phyloP scores from a whole-genome alignment of 2,329 filamentous ascomycete genomes.

The Bipolaris oryzae region DNA sequence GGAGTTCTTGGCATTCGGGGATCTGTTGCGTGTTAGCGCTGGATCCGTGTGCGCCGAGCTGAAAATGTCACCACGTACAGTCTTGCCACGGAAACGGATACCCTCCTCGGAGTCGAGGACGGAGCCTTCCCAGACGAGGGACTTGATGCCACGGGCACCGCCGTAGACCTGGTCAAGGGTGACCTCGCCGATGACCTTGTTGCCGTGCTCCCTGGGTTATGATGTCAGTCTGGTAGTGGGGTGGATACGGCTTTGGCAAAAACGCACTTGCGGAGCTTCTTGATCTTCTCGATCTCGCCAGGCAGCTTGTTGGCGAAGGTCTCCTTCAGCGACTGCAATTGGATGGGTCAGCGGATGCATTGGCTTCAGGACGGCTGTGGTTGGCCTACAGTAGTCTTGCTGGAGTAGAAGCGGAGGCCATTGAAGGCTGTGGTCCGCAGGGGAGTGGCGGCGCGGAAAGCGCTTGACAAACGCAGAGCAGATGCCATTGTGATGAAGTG shows the following conservation, averaged over 20 bases:
- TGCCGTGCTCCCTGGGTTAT: conserved; percentile 79
- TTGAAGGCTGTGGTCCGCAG: conserved; percentile 77
- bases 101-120: conserved; percentile 98
- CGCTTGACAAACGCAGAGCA: conserved; percentile 79
- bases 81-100: conserved; percentile 99
- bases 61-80: conserved; percentile 55
- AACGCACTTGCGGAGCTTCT: conserved; percentile 89
- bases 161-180: conserved; percentile 99
- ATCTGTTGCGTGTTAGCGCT: conserved; percentile 61
- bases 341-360: conserved; percentile 33
- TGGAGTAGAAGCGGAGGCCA: conserved; percentile 87
- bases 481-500: conserved; percentile 72
- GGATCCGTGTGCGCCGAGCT: conserved; percentile 8
- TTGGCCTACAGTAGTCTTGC: conserved; percentile 77
- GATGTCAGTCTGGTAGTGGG: conserved; percentile 34
- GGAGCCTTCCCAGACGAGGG: conserved; percentile 93
- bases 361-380: conserved; percentile 9
- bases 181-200: conserved; percentile 95
- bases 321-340: conserved; percentile 86
- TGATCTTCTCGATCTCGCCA: conserved; percentile 98
- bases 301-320: conserved; percentile 96
- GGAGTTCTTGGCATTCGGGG: conserved; percentile 95
- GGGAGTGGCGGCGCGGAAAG: conserved; percentile 74
- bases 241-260: conserved; percentile 3
- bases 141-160: conserved; percentile 98